Base-by-base conservation (phyloP, 202 grass and related monocot genomes). In the Sporobolus alterniflorus region DNA sequence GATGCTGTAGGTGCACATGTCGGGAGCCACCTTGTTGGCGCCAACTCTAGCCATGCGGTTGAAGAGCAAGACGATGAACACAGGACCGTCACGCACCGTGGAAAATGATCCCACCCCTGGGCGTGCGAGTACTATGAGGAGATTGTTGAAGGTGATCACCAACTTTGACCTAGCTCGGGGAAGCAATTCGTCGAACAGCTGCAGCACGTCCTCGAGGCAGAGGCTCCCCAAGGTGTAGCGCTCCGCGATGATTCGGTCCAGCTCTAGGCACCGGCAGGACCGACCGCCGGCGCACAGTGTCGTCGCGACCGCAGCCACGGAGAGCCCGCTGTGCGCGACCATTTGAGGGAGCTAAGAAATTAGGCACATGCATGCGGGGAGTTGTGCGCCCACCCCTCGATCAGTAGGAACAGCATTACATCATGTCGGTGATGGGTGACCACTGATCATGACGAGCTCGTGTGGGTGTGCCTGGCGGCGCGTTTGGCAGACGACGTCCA, bases 131-230 rank as follows among this genome's bases (percentile, higher is more conserved):
- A 41, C 33, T 11, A 33, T 14, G 51, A 81, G 67, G 40, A 71
- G 16, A 25, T 17, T 47, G 4, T n/a, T 69, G 34, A 70, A 9
- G 39, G 49, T 50, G 26, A 13, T 3, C 1, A 46, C 2, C 1
- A 55, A 76, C 22, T 36, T 11, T 7, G 36, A 48, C 18, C 10
- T 31, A 1, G 9, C 28, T 7, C 32, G 70, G 0, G 6, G 48
- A 9, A 73, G 70, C 70, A 73, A 55, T 24, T 54, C 70, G 21
- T 73, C 70, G 48, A 55, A 55, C 70, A 73, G 48, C 16, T 18
- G 7, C 22, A 25, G 52, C 5, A 40, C 56, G 14, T 62, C 51
- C 22, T 21, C 25, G 1, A 6, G 11, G 3, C 12, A 0, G 0
- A 74, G 30, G 74, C 17, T 20, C 3, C 40, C 26, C 0, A 14